Conservation (phyloP, 208 protist genomes). For the Vickermania spadyakhi region DNA sequence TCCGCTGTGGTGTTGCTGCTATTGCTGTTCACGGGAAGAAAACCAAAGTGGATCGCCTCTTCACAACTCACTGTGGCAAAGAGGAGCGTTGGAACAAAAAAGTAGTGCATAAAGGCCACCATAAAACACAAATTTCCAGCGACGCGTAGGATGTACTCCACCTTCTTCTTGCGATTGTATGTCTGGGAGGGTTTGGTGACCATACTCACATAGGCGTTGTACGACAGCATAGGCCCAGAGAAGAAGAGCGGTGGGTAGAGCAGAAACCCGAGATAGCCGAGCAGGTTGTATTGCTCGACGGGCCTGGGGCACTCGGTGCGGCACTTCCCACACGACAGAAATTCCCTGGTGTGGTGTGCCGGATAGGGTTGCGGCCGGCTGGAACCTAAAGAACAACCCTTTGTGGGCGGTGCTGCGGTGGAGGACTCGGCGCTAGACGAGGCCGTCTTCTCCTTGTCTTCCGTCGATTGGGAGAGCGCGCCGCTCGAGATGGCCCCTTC, state of each 20-base stretch:
- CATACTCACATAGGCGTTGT: constrained; percentile 84
- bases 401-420: not conserved
- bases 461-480: not conserved
- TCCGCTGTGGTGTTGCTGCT: not conserved
- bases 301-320: constrained; percentile 41
- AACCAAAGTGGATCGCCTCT: not conserved
- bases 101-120: constrained; percentile 37
- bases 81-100: constrained; percentile 34
- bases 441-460: not conserved
- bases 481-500: not conserved
- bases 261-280: constrained; percentile 78
- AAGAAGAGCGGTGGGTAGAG: constrained; percentile 88
- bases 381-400: not conserved
- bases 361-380: not conserved
- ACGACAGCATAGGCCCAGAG: constrained; percentile 83
- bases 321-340: constrained; percentile 37
- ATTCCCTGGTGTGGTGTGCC: constrained; percentile 5
- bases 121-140: constrained; percentile 20
- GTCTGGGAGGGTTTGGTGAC: constrained; percentile 29
- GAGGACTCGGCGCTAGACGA: not conserved
- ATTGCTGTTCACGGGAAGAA: constrained; percentile 5
- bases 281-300: constrained; percentile 50
- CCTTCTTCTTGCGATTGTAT: constrained; percentile 6
- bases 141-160: constrained; percentile 27
- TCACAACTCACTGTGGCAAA: not conserved